phyloP scores from a whole-genome alignment of 139 green algal species.

The Zygnema cylindricum region DNA sequence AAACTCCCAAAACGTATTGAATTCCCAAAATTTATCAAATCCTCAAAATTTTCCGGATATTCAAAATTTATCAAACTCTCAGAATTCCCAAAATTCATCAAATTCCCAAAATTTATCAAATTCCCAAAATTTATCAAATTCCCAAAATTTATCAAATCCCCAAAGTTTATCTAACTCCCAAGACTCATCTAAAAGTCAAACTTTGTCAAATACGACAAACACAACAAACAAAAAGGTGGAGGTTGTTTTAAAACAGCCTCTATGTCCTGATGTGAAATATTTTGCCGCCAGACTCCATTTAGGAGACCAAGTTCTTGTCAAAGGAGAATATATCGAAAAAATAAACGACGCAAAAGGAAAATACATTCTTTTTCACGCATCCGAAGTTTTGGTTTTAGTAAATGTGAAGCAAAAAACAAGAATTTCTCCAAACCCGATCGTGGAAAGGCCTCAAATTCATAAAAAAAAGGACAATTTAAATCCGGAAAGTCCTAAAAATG shows the following conservation, averaged over 20 bases:
- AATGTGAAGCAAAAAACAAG: background rate
- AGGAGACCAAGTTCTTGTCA: background rate
- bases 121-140: background rate
- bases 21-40: background rate
- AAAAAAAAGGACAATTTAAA: background rate
- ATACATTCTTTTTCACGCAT: conserved; percentile 16
- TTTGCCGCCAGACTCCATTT: background rate
- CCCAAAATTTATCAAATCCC: background rate
- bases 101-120: background rate
- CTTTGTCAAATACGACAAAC: background rate
- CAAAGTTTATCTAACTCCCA: background rate
- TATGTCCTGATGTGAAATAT: conserved; percentile 11
- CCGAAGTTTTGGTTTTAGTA: background rate
- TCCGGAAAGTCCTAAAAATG: background rate
- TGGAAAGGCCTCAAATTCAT: conserved; percentile 6
- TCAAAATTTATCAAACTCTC: background rate
- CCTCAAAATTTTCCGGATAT: background rate
- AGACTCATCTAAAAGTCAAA: background rate
- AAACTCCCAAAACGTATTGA: background rate
- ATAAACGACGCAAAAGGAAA: background rate
- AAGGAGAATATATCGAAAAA: background rate
- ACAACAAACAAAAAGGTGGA: conserved; percentile 19
- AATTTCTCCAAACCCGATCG: background rate
- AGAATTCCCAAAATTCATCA: background rate
- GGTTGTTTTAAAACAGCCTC: conserved; percentile 23